These are phyloP conservation scores for Closterium sp. DNA, from an alignment of 139 green algal genomes.

Conservation along the genomic window DNA sequence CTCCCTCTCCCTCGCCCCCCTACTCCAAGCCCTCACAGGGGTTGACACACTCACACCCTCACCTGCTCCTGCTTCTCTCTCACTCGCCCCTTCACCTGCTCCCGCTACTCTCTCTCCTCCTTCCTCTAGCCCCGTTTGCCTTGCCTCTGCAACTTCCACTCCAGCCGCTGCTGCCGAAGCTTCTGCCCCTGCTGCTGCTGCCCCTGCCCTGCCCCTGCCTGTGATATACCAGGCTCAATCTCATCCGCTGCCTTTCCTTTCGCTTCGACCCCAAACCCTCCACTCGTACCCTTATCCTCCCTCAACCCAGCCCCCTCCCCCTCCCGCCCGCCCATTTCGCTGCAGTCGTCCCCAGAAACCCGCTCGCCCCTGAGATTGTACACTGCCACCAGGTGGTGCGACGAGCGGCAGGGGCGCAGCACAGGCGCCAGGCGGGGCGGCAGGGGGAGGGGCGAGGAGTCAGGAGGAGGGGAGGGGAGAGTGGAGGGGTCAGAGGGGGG, in stretches of 20 bases:
- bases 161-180: too few species aligned
- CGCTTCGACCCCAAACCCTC: too few species aligned
- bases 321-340: neutral
- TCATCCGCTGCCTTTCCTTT: neutral
- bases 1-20: neutral
- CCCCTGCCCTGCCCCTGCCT: too few species aligned
- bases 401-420: neutral
- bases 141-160: too few species aligned
- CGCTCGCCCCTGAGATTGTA: neutral
- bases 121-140: neutral
- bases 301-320: too few species aligned
- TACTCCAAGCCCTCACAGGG: neutral
- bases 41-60: neutral
- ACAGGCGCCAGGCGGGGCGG: neutral
- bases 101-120: too few species aligned
- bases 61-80: neutral
- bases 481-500: neutral
- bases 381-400: neutral
- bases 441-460: neutral
- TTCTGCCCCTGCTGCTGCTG: neutral
- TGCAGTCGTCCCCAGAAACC: neutral
- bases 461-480: neutral
- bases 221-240: too few species aligned
- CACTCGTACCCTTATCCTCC: too few species aligned
- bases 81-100: neutral